Evolutionary conservation across 306 rosid species (phyloP).

Genomic region (Citrullus mucosospermus): DNA sequence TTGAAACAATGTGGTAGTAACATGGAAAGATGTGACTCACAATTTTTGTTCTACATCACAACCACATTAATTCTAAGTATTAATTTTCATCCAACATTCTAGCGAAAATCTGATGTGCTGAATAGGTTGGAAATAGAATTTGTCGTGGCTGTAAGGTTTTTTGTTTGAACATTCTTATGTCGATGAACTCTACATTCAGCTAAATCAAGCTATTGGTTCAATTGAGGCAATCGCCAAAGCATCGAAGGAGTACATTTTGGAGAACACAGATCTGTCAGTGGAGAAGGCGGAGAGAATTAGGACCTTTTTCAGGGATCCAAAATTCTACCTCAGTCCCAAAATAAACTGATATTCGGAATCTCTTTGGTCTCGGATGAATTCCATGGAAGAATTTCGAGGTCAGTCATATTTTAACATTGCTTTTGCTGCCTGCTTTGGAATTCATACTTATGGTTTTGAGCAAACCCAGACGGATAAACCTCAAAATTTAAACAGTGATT

Average conservation of each 20-base stretch:
- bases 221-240: conserved; percentile 75
- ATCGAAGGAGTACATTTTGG: conserved; percentile 57
- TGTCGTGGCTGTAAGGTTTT: neutral
- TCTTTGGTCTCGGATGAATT: neutral
- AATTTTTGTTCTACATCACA: no score
- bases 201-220: conserved; percentile 80
- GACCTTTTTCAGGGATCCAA: conserved; percentile 67
- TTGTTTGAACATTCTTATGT: neutral
- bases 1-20: no score
- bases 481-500: neutral
- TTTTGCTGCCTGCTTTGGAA: neutral
- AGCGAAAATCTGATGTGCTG: neutral
- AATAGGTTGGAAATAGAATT: neutral
- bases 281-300: conserved; percentile 61
- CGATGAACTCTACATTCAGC: conserved; percentile 25
- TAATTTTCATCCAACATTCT: no score
- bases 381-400: neutral
- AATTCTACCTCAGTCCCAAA: conserved; percentile 57
- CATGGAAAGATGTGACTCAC: no score
- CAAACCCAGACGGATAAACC: neutral
- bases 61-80: no score
- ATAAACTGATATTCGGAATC: conserved; percentile 24
- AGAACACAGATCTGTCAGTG: conserved; percentile 76
- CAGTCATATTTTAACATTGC: neutral
- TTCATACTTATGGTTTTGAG: neutral